A percentile compares a stretch with the other conserved stretches of the same genome.
phyloP scores from a whole-genome alignment of 371 early-diverging fungal species.

The Apophysomyces variabilis region DNA sequence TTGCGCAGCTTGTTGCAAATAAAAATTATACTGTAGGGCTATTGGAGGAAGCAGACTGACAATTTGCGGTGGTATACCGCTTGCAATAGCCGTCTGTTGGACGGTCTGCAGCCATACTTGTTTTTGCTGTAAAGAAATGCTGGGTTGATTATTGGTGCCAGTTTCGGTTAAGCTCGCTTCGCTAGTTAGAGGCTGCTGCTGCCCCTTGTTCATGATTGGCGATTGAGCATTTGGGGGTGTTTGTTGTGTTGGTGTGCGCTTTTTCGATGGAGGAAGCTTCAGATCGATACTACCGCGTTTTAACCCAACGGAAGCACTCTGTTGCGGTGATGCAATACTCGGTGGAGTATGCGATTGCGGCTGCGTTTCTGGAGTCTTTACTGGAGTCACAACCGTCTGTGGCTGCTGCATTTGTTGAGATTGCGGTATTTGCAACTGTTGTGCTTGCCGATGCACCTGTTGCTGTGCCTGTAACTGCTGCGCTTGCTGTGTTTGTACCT shows the following conservation, averaged over 20 bases:
- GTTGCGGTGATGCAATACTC: background rate
- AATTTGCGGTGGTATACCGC: slow-evolving; percentile 41
- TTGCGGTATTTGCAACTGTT: slow-evolving; percentile 5
- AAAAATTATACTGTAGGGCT: slow-evolving; percentile 40
- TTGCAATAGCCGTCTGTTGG: slow-evolving; percentile 38
- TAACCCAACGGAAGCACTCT: background rate
- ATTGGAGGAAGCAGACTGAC: slow-evolving; percentile 33
- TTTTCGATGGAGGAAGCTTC: slow-evolving; percentile 45
- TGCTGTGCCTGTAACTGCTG: slow-evolving; percentile 14
- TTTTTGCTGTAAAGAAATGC: slow-evolving; percentile 29
- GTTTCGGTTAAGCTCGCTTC: slow-evolving; percentile 7
- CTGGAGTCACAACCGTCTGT: background rate
- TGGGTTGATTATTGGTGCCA: slow-evolving; percentile 25
- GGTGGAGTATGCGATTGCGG: background rate
- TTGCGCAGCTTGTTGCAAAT: slow-evolving; percentile 38
- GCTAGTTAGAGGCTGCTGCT: slow-evolving; percentile 6
- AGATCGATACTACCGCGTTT: slow-evolving; percentile 51
- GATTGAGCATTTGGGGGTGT: slow-evolving; percentile 10
- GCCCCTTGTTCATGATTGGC: slow-evolving; percentile 1
- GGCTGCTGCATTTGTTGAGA: background rate
- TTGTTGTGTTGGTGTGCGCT: slow-evolving; percentile 21
- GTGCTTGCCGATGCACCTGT: background rate
- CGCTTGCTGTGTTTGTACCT: slow-evolving; percentile 15
- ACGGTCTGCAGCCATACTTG: slow-evolving; percentile 26
- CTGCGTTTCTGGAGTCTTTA: background rate